Base-by-base conservation (phyloP, 78 protist species). In the Cavenderia fasciculata region DNA sequence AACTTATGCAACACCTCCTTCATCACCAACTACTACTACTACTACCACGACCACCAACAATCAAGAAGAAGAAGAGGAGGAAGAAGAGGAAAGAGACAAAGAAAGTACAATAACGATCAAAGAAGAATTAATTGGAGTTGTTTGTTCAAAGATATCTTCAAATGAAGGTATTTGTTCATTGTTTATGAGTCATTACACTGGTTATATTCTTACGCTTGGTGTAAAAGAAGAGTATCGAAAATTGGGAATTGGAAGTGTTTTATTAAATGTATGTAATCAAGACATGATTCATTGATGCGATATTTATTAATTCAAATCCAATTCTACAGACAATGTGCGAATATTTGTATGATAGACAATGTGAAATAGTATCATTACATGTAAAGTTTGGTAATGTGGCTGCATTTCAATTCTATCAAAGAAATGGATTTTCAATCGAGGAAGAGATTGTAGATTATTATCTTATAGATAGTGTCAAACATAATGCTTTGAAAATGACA, bases 141-240 rank as follows among this genome's bases (percentile, higher is more conserved):
- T 69, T 5, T 68, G 78, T 23, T 75, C 69, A 3, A 65, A 77
- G n/a, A 29, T 79, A 4, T 12, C 65, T n/a, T 68, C 23, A 57
- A 77, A 68, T 1, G 23, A 25, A 18, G 76, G 78, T 43, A 19
- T 68, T 14, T 66, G 89, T 68, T 46, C 78, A 68, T 51, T 79
- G 34, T 68, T 79, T 56, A 51, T 66, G 23, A 34, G 40, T 27
- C 44, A 6, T 16, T 14, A 51, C 1, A 59, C 65, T 8, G 77
- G 89, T 29, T 79, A 79, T 56, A 52, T 79, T 8, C 52, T 79
- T 41, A 79, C 89, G 40, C 46, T 79, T 41, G 89, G 89, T 34
- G 66, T 79, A 7, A 79, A 79, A 41, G 78, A 79, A n/a, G 41
- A 79, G 43, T 79, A 52, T 56, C 46, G 89, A 68, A 54, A 59